Evolutionary conservation across 2,329 filamentous ascomycete species (phyloP).

Genomic region (Neurospora sp.): DNA sequence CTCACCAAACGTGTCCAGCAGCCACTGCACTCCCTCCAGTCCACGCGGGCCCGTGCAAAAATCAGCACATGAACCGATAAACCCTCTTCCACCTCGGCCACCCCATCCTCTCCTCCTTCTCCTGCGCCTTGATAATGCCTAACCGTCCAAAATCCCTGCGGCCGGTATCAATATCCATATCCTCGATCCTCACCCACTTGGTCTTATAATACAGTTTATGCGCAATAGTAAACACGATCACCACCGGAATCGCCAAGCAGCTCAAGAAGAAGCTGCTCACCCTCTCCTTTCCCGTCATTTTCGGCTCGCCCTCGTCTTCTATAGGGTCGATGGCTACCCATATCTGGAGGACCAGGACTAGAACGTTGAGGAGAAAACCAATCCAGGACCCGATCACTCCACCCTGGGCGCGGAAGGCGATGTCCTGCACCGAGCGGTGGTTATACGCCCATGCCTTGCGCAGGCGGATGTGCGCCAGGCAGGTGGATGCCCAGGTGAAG

Average conservation of each 20-base stretch:
- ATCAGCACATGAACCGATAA: constrained; percentile 18
- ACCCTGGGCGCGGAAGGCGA: constrained; percentile 53
- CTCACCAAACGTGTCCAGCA: too few species aligned
- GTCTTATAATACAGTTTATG: constrained; percentile 57
- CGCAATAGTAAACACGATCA: constrained; percentile 40
- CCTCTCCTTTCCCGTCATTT: constrained; percentile 22
- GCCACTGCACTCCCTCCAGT: too few species aligned
- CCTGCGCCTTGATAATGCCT: constrained; percentile 18
- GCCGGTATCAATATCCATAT: constrained; percentile 56
- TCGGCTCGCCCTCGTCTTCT: constrained; percentile 11
- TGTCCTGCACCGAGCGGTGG: constrained; percentile 55
- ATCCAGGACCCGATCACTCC: constrained; percentile 57
- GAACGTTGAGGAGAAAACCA: constrained; percentile 46
- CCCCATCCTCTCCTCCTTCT: constrained; percentile 16
- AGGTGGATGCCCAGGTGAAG: constrained; percentile 63
- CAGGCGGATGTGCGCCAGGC: constrained; percentile 60
- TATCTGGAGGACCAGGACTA: constrained; percentile 47
- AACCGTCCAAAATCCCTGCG: constrained; percentile 16
- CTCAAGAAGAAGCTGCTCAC: constrained; percentile 41
- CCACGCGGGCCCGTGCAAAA: too few species aligned
- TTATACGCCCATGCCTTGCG: constrained; percentile 52
- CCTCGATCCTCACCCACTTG: constrained; percentile 43
- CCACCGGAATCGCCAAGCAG: constrained; percentile 44
- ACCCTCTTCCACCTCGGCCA: constrained; percentile 22
- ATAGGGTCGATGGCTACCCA: constrained; percentile 28